Conservation (phyloP, 2,329 filamentous ascomycete species). For the Fusarium buxicola region DNA sequence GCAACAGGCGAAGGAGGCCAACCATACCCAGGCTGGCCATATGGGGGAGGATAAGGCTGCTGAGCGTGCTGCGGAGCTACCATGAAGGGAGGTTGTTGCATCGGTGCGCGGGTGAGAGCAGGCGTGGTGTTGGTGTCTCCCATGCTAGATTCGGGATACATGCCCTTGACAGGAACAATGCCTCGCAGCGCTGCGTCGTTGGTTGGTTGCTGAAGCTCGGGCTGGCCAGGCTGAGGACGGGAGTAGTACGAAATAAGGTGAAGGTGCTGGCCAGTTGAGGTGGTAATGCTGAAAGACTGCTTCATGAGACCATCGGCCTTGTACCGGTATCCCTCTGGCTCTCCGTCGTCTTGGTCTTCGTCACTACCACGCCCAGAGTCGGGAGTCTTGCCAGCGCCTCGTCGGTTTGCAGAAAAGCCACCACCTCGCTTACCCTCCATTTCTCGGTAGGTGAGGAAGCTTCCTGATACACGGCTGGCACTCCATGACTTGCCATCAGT, state of each 20-base stretch:
- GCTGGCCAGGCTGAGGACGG: constrained; percentile 77
- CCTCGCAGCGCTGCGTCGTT: constrained; percentile 82
- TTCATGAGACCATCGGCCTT: constrained; percentile 99
- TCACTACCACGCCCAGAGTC: constrained; percentile 85
- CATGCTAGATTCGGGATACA: constrained; percentile 96
- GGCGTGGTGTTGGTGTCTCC: constrained; percentile 86
- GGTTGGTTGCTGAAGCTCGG: constrained; percentile 83
- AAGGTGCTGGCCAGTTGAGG: constrained; percentile 86
- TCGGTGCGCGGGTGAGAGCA: constrained; percentile 80
- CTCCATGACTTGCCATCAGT: constrained; percentile 99
- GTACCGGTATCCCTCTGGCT: constrained; percentile 92
- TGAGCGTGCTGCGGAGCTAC: constrained; percentile 51
- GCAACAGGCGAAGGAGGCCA: constrained; percentile 69
- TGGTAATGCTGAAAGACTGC: constrained; percentile 99
- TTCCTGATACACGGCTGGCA: constrained; percentile 95
- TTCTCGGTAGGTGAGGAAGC: constrained; percentile 96
- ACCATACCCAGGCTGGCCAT: constrained; percentile 58
- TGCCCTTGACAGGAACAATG: constrained; percentile 89
- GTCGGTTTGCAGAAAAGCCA: constrained; percentile 70
- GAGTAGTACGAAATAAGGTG: constrained; percentile 98
- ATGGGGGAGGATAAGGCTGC: constrained; percentile 54
- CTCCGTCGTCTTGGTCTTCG: constrained; percentile 85
- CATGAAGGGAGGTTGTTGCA: constrained; percentile 60
- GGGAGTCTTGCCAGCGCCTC: constrained; percentile 78
- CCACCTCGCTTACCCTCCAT: constrained; percentile 98